These are phyloP conservation scores for Euphrasia confusa DNA, from an alignment of 257 asterid species.

Conservation along the genomic window DNA sequence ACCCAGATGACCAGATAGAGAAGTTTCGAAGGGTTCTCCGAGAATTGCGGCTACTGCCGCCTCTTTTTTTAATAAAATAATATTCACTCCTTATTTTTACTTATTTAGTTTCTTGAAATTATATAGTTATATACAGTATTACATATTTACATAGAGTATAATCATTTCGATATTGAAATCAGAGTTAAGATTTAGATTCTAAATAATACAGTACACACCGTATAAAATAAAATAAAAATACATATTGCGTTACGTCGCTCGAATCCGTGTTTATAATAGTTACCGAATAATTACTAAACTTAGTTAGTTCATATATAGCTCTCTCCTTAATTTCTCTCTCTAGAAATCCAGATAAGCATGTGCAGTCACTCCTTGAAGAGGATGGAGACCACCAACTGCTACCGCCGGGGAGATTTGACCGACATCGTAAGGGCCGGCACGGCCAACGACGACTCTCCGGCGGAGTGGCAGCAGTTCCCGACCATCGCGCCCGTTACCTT, in stretches of 20 bases:
- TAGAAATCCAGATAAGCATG: background rate
- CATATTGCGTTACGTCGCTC: background rate
- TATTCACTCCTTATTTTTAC: slow-evolving; percentile 18
- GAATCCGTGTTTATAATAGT: no score
- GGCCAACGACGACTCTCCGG: slow-evolving; percentile 14
- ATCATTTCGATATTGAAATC: no score
- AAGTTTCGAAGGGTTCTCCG: slow-evolving; percentile 37
- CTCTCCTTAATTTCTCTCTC: background rate
- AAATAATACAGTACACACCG: no score
- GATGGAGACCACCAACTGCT: slow-evolving; percentile 56
- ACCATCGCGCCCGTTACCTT: slow-evolving; percentile 19
- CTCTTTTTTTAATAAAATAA: slow-evolving; percentile 26
- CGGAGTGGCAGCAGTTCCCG: slow-evolving; percentile 61
- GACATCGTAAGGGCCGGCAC: slow-evolving; percentile 57
- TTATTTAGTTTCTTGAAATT: slow-evolving; percentile 29
- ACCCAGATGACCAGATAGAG: slow-evolving; percentile 20
- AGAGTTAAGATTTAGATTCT: no score
- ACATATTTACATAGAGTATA: no score
- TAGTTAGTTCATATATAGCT: no score
- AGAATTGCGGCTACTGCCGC: slow-evolving; percentile 68
- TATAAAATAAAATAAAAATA: background rate
- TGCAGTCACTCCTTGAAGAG: slow-evolving; percentile 28
- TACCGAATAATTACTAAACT: no score
- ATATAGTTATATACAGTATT: no score
- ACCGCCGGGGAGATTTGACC: slow-evolving; percentile 69